Conservation (phyloP, 1,284 basidiomycete species). For the Gomphus bonarii region DNA sequence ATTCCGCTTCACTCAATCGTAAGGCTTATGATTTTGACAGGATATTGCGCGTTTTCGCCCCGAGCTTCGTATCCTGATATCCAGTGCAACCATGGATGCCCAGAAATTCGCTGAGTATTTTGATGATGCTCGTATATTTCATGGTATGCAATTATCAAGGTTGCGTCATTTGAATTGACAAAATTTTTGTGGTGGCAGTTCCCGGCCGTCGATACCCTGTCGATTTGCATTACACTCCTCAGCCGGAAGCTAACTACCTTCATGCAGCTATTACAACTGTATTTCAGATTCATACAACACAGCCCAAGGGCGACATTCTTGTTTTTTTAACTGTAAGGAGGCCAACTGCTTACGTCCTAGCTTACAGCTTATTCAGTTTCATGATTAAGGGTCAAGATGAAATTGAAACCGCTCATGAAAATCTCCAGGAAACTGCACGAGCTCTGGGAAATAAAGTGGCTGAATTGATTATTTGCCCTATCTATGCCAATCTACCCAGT, state of each 20-base stretch:
- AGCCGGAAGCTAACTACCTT: conserved; percentile 96
- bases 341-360: background rate
- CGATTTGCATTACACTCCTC: conserved; percentile 96
- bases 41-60: conserved; percentile 96
- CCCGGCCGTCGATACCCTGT: conserved; percentile 97
- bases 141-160: conserved; percentile 41
- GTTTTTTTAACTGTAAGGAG: conserved; percentile 85
- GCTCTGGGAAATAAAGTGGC: conserved; percentile 93
- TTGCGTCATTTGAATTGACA: background rate
- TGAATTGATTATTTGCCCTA: conserved; percentile 93
- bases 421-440: conserved; percentile 88
- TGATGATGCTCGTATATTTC: conserved; percentile 88
- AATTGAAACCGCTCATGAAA: conserved; percentile 96
- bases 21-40: conserved; percentile 28
- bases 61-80: conserved; percentile 84
- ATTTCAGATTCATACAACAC: conserved; percentile 98
- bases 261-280: conserved; percentile 98
- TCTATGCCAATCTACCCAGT: conserved; percentile 95
- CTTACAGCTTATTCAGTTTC: background rate
- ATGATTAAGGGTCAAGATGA: conserved; percentile 84
- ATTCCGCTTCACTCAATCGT: background rate
- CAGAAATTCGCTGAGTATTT: conserved; percentile 96
- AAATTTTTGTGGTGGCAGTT: conserved; percentile 38
- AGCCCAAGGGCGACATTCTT: conserved; percentile 96
- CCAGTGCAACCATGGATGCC: conserved; percentile 94